Conservation (phyloP, 192 early-diverging fungal genomes). For the Backusella australiensis region DNA sequence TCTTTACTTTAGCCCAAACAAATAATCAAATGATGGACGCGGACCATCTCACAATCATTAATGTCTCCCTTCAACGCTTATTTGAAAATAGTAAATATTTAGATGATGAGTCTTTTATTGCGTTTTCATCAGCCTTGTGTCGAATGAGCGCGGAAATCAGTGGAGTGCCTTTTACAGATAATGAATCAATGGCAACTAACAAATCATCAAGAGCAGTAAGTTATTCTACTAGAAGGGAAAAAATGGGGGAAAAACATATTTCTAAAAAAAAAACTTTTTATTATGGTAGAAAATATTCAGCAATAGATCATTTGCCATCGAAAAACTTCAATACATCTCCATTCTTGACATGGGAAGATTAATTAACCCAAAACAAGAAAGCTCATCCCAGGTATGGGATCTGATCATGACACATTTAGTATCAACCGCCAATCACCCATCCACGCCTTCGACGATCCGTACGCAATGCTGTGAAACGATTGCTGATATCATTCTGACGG, state of each 20-base stretch:
- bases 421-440: conserved; percentile 63
- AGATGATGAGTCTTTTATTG: conserved; percentile 55
- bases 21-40: conserved; percentile 30
- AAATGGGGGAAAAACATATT: background rate
- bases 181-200: conserved; percentile 9
- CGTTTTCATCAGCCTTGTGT: conserved; percentile 69
- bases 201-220: conserved; percentile 30
- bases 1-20: background rate
- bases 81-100: conserved; percentile 67
- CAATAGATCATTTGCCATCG: conserved; percentile 77
- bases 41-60: conserved; percentile 45
- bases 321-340: conserved; percentile 64
- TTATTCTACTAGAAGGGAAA: background rate
- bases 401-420: conserved; percentile 72
- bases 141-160: conserved; percentile 54
- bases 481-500: conserved; percentile 70
- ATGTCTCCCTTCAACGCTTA: conserved; percentile 57
- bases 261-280: background rate
- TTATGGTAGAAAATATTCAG: conserved; percentile 56
- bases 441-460: conserved; percentile 60
- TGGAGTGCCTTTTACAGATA: conserved; percentile 43
- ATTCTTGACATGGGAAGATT: conserved; percentile 57
- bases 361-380: conserved; percentile 38
- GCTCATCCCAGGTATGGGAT: conserved; percentile 48
- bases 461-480: conserved; percentile 76